Evolutionary conservation across 2,329 filamentous ascomycete species (phyloP), one percentile per base, ranked within the genome.

Genomic region (Plenodomus tracheiphilus): DNA sequence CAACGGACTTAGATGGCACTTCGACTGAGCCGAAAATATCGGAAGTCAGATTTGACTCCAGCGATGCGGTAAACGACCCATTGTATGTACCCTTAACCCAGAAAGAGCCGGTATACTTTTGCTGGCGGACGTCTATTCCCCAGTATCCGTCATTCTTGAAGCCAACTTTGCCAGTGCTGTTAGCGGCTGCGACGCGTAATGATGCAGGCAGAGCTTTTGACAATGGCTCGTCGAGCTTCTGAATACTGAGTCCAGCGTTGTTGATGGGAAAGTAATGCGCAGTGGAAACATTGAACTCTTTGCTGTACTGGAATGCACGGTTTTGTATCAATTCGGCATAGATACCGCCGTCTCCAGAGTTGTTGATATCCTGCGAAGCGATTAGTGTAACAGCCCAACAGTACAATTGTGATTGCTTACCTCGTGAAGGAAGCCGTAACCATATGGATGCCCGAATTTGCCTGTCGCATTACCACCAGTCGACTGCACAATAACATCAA

Each of bases 261-360:
- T 71, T 71, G 49, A 75, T 58, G 1, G 71, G 59, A 8, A 58
- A 63, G 47, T 63, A 68, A 47, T 64, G 60, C 11, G 53, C 56
- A n/a, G 61, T 63, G 4, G 63, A 66, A 10, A 62, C 63, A 11
- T 54, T 57, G 39, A 45, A 66, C 16, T 43, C 41, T 46, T 38
- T 54, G 51, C 61, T 66, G 51, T 75, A 77, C 68, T 90, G 87
- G 62, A 90, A 89, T 10, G 85, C 87, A 41, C 85, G 80, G 69
- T 90, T 90, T 43, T 79, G 81, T 47, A 90, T 81, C 47, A 90
- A 70, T 63, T 90, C 86, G 41, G 84, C 86, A 64, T 90, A 89
- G 53, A 89, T 81, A 4, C 86, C 87, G 18, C 87, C 86, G 62
- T 90, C 87, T 2, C 86, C 86, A 2, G 83, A 85, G 66, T 87